Evolutionary conservation across 306 rosid genomes (phyloP).

Genomic region (Albizia julibrissin): DNA sequence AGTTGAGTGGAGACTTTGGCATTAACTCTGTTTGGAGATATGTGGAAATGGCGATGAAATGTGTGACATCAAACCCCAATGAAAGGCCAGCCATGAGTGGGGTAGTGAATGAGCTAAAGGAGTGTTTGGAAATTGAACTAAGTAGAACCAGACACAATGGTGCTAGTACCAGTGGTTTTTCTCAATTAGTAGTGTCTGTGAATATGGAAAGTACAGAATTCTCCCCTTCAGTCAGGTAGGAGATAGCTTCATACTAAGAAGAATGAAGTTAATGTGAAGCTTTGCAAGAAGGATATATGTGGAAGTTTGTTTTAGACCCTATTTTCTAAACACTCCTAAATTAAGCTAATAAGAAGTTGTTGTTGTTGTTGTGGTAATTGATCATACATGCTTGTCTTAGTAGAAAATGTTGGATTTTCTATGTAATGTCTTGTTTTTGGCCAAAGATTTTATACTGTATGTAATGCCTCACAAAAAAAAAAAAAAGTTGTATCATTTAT

Average conservation of each 20-base stretch:
- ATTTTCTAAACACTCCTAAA: neutral
- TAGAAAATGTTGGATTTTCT: neutral
- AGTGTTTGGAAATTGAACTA: slow-evolving; percentile 43
- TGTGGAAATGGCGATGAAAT: slow-evolving; percentile 56
- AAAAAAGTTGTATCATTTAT: neutral
- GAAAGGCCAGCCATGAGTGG: slow-evolving; percentile 55
- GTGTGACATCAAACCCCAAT: slow-evolving; percentile 28
- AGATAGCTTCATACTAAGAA: neutral
- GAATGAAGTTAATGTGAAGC: neutral
- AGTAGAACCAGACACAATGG: neutral
- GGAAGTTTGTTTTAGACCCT: too few species aligned
- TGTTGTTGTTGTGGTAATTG: neutral
- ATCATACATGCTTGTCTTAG: neutral
- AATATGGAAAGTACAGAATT: slow-evolving; percentile 4
- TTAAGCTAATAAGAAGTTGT: neutral
- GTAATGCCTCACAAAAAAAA: neutral
- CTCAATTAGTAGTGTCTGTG: neutral
- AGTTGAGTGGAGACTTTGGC: slow-evolving; percentile 32
- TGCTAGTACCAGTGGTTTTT: neutral
- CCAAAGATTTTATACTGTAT: too few species aligned
- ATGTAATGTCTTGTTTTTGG: neutral
- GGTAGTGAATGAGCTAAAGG: slow-evolving; percentile 48
- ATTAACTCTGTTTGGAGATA: slow-evolving; percentile 44
- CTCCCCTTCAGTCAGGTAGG: neutral
- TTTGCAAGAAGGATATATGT: neutral